A percentile compares a stretch with the other conserved stretches of the same genome.
Evolutionary conservation across 2,329 filamentous ascomycete genomes (phyloP).

Genomic region (Colletotrichum sp.): DNA sequence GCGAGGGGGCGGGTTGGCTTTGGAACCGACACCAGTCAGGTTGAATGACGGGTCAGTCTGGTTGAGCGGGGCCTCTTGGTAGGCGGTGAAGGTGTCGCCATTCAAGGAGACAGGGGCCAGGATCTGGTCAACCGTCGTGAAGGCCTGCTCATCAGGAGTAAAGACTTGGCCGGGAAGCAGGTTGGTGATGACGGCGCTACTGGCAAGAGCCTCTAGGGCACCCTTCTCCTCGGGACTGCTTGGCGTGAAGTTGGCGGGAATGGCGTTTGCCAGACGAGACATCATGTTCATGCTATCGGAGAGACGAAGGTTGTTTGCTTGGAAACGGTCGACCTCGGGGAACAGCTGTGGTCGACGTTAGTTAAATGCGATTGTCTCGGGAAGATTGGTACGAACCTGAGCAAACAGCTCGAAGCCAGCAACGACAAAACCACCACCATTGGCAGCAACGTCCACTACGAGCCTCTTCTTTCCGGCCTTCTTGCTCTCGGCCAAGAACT

Average conservation of each 20-base stretch:
- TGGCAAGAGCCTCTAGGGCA: constrained; percentile 48
- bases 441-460: constrained; percentile 62
- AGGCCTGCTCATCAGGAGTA: constrained; percentile 40
- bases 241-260: constrained; percentile 32
- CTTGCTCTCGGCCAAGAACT: constrained; percentile 32
- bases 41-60: constrained; percentile 36
- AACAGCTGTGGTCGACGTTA: constrained; percentile 41
- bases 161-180: constrained; percentile 53
- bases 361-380: constrained; percentile 26
- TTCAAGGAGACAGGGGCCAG: constrained; percentile 37
- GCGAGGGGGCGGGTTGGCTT: constrained; percentile 44
- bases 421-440: constrained; percentile 62
- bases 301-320: constrained; percentile 54
- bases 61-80: constrained; percentile 46
- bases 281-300: constrained; percentile 50
- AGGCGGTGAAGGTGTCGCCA: constrained; percentile 53
- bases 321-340: constrained; percentile 52
- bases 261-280: constrained; percentile 37
- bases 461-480: constrained; percentile 61
- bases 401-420: constrained; percentile 68
- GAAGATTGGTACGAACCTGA: constrained; percentile 46
- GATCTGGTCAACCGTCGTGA: constrained; percentile 32
- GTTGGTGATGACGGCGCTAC: constrained; percentile 47
- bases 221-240: constrained; percentile 39
- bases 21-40: constrained; percentile 45